Evolutionary conservation across 331 rosid species (phyloP), one percentile per base, ranked within the genome.

Genomic region (Phaseolus coccineus): DNA sequence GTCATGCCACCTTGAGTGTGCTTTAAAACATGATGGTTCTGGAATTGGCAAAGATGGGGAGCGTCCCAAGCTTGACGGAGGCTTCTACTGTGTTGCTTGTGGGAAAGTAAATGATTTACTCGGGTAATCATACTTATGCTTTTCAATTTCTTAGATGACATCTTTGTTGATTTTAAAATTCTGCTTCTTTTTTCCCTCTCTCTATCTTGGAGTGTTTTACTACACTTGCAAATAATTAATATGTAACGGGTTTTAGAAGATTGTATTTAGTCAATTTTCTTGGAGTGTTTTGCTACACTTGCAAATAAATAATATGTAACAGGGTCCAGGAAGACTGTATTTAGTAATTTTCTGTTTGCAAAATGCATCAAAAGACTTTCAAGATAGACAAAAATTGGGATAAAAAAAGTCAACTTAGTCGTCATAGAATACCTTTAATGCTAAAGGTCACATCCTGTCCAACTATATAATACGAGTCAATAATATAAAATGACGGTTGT

Each of bases 1-100:
- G 93, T 93, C 98, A 27, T 96, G 99, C 84, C 99, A 96, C 88
- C 98, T 96, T 83, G 99, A 93, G 86, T 96, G 99, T 71, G 97
- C 99, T 74, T 77, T 93, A 76, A 96, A 90, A 62, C 90, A 88
- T 25, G 85, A 85, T 78, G 83, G 79, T 64, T 91, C 97, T 35
- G 94, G 99, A 50, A 91, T 93, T 71, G 81, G 84, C 52, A 87
- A 84, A 70, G 89, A 69, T 44, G 89, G 89, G 53, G 72, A 71
- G 61, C 69, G 57, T 53, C 85, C 82, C 78, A 89, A 86, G 79
- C 83, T 89, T 9, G 97, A 93, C 79, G 99, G 99, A 69, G 84
- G 89, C 81, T 96, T 93, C 88, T 82, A 76, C 79, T 96, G 99
- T 76, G 85, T 91, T 64, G 86, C 94, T 39, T 96, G 99, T 81